Evolutionary conservation across 169 alveolate genomes (phyloP), one percentile per base, ranked within the genome.

Genomic region (Cryptosporidium baileyi): DNA sequence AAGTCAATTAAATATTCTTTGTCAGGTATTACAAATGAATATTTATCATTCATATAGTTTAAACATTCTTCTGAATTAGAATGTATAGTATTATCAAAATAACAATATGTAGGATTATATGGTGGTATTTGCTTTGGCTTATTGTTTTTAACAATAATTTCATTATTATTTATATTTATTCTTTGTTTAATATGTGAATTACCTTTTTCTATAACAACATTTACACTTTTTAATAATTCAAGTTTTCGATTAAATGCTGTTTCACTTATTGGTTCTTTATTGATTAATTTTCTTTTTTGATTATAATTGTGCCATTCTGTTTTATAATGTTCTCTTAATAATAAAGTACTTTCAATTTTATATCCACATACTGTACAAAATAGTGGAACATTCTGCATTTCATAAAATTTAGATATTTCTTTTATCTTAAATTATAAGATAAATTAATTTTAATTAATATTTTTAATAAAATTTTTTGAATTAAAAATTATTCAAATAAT

Each of bases 251-350:
- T 79, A 63, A 89, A 89, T 36, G 81, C 61, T 45, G 32, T 28
- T n/a, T 89, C 93, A 17, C 80, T 61, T 7, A 89, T 88, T 17
- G 89, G 88, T 51, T 51, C 82, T 41, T 81, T 47, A 41, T 82
- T 82, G 19, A 82, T 63, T 49, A 89, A 80, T 90, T 93, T 93
- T 59, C 96, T 89, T 67, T 93, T 92, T 54, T 91, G 82, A 82
- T 93, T 93, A 79, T 93, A 93, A 15, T 82, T 88, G 61, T 93
- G 96, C 96, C 96, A 93, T 51, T 93, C 96, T 4, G 96, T 88
- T 74, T 92, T 93, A 41, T 89, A 93, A 54, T 93, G 96, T 17
- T 74, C 74, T 4, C 67, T 51, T 13, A 74, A 32, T 2, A 13
- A 22, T 13, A 13, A 4, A 5, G 40, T 22, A 6, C 26, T 45